Percentiles rank a stretch among this genome's conserved stretches.
Evolutionary conservation across 495 filamentous ascomycete genomes (phyloP).

Genomic region (Annulohypoxylon nitens): DNA sequence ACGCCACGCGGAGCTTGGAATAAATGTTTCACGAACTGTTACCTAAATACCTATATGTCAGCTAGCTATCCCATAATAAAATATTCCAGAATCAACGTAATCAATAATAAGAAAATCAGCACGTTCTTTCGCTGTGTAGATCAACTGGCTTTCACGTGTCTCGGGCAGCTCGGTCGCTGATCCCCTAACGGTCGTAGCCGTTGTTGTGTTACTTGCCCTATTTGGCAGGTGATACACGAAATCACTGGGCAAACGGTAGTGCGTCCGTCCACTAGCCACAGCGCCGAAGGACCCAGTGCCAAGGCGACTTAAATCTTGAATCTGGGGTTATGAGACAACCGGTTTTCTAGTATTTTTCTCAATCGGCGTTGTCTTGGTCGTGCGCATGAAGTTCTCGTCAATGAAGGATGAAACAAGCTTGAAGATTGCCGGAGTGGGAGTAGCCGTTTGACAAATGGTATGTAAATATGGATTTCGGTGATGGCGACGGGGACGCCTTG

Average conservation of each 20-base stretch:
- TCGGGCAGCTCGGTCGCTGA: background rate
- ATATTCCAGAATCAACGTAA: background rate
- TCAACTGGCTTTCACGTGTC: slow-evolving; percentile 15
- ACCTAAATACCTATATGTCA: background rate
- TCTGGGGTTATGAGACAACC: slow-evolving; percentile 7
- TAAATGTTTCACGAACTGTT: background rate
- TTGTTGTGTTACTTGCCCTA: slow-evolving; percentile 5
- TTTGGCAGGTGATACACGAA: background rate
- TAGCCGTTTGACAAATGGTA: background rate
- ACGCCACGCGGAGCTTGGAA: background rate
- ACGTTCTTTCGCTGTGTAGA: slow-evolving; percentile 4
- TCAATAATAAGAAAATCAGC: background rate
- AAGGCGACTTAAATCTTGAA: background rate
- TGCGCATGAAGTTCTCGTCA: background rate
- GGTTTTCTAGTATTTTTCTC: background rate
- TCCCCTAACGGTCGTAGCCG: background rate
- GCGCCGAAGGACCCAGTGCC: background rate
- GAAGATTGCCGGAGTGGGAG: background rate
- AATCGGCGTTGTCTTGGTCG: background rate
- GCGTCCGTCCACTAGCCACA: background rate
- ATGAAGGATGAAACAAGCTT: slow-evolving; percentile 6
- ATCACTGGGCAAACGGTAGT: background rate
- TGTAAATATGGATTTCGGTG: slow-evolving; percentile 33
- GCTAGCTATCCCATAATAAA: background rate
- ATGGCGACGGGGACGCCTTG: slow-evolving; percentile 20